A percentile compares a stretch with the other conserved stretches of the same genome.
Evolutionary conservation across 305 asterid species (phyloP).

Genomic region (Fraxinus paxiana): DNA sequence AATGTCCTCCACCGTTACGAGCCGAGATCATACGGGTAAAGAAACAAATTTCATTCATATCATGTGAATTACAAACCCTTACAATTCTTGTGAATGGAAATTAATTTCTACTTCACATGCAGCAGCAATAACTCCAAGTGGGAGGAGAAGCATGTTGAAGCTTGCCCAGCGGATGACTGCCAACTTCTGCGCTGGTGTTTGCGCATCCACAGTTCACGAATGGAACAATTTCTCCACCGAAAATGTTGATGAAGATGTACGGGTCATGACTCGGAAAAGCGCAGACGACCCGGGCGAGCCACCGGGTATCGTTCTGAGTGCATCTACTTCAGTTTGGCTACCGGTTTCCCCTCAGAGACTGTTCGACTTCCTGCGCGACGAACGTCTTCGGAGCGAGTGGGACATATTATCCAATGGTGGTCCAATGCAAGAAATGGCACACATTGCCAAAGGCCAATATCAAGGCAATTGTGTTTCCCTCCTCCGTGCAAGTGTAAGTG

Average conservation of each 20-base stretch:
- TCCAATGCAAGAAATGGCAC: conserved; percentile 98
- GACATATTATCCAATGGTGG: conserved; percentile 87
- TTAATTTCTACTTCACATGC: conserved; percentile 14
- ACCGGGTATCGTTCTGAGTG: conserved; percentile 73
- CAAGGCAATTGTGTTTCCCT: conserved; percentile 92
- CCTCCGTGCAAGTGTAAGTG: conserved; percentile 71
- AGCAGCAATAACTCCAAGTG: conserved; percentile 65
- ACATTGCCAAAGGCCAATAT: conserved; percentile 86
- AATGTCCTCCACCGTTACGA: conserved; percentile 55
- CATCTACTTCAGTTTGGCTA: conserved; percentile 92
- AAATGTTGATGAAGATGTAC: conserved; percentile 76
- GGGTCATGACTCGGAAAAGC: conserved; percentile 87
- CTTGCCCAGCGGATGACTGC: conserved; percentile 92
- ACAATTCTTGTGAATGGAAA: background rate
- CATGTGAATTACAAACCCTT: background rate
- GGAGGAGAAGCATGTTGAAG: conserved; percentile 88
- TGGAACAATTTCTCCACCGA: conserved; percentile 76
- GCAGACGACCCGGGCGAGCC: conserved; percentile 90
- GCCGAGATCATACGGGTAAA: conserved; percentile 59
- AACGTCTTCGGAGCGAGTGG: conserved; percentile 82
- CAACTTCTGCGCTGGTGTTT: conserved; percentile 87
- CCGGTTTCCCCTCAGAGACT: conserved; percentile 72
- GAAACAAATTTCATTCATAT: background rate
- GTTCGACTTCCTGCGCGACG: conserved; percentile 80
- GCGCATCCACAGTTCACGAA: conserved; percentile 74